A percentile compares a stretch with the other conserved stretches of the same genome.
Conservation (phyloP, 495 filamentous ascomycete genomes). For the Amniculicola lignicola region DNA sequence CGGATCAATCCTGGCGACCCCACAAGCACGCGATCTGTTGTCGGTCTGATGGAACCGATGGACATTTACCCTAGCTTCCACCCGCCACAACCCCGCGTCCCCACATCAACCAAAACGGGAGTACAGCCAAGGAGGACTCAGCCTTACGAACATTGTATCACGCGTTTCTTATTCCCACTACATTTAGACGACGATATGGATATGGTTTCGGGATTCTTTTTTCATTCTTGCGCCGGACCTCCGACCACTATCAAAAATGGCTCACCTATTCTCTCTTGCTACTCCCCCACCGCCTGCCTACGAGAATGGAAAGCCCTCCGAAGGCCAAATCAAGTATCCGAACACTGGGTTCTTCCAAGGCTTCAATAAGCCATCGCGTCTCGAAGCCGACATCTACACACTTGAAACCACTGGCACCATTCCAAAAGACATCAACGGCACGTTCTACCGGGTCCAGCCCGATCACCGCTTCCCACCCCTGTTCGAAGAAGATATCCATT, state of each 20-base stretch:
- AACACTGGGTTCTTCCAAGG: constrained; percentile 47
- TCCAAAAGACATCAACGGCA: constrained; percentile 51
- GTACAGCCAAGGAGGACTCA: not conserved
- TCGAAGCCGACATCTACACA: constrained; percentile 50
- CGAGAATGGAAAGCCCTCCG: constrained; percentile 17
- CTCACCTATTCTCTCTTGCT: constrained; percentile 47
- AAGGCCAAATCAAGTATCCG: constrained; percentile 48
- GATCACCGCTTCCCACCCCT: constrained; percentile 50
- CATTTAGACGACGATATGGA: no score
- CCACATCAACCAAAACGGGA: constrained; percentile 16
- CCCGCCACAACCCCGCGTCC: constrained; percentile 20
- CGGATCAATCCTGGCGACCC: constrained; percentile 14
- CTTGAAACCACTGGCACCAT: constrained; percentile 52
- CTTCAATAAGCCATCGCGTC: constrained; percentile 47
- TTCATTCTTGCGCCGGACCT: no score
- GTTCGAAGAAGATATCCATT: constrained; percentile 45
- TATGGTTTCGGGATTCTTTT: no score
- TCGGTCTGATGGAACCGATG: constrained; percentile 20
- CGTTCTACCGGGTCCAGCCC: constrained; percentile 55
- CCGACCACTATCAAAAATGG: constrained; percentile 46
- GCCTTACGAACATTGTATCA: constrained; percentile 13
- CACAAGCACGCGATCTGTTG: not conserved
- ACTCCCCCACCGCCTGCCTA: constrained; percentile 36
- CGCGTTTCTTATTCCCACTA: no score
- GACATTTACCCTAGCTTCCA: constrained; percentile 11